phyloP scores from a whole-genome alignment of 2,329 filamentous ascomycete genomes.

The Pestalotiopsis sp. region DNA sequence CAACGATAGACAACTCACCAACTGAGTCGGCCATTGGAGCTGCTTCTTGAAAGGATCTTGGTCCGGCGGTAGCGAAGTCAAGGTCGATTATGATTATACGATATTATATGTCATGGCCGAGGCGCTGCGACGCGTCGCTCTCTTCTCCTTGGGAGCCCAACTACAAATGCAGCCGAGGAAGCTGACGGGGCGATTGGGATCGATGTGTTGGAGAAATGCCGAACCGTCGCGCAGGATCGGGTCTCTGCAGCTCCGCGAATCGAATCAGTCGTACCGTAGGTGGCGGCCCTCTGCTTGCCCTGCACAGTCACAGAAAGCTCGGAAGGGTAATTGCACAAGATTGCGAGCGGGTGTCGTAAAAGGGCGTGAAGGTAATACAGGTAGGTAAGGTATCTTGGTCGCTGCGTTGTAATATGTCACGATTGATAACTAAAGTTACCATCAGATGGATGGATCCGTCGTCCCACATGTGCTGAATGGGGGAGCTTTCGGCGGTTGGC shows the following conservation, averaged over 20 bases:
- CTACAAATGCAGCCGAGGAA: conserved; percentile 6
- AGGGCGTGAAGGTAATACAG: not conserved
- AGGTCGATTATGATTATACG: not conserved
- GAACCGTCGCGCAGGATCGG: conserved; percentile 2
- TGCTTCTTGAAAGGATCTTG: conserved; percentile 20
- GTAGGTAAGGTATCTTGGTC: not conserved
- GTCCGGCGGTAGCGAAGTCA: not conserved
- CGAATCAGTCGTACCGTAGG: not conserved
- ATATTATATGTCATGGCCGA: not conserved
- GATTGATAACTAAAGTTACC: not conserved
- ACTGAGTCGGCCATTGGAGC: conserved; percentile 52
- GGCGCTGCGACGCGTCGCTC: not conserved
- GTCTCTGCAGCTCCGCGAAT: not conserved
- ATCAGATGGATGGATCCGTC: not conserved
- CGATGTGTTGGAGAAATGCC: not conserved
- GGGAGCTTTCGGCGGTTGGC: not conserved
- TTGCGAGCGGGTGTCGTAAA: not conserved
- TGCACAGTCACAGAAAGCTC: not conserved
- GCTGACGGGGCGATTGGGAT: conserved; percentile 1
- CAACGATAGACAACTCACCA: conserved; percentile 36
- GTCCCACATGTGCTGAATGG: not conserved
- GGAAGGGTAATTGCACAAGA: not conserved
- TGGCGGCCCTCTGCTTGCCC: not conserved
- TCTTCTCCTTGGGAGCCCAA: not conserved
- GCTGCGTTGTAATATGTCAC: not conserved